Evolutionary conservation across 352 stramenopile genomes (phyloP).

Genomic region (Peronospora tabacina): DNA sequence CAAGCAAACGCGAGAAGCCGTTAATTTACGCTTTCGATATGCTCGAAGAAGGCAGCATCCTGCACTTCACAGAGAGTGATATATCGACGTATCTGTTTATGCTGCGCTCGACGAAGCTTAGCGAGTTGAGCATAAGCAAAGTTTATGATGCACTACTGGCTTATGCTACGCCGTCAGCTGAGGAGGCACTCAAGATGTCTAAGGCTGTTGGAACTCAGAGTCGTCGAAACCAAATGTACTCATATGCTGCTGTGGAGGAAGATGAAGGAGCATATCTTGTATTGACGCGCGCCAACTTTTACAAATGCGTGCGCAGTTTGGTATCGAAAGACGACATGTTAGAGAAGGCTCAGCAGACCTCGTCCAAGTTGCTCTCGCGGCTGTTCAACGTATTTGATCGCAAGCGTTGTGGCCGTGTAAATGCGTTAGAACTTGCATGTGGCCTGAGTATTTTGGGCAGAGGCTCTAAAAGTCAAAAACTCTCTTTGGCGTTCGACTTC

Average conservation of each 20-base stretch:
- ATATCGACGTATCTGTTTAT: conserved; percentile 84
- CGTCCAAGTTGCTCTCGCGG: conserved; percentile 73
- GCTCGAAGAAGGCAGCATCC: conserved; percentile 73
- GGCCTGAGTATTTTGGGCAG: conserved; percentile 79
- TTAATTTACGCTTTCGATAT: conserved; percentile 84
- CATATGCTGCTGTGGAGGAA: conserved; percentile 72
- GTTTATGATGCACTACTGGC: conserved; percentile 73
- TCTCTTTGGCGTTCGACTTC: conserved; percentile 81
- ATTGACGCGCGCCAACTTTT: conserved; percentile 75
- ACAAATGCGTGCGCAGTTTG: conserved; percentile 79
- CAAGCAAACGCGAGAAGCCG: conserved; percentile 79
- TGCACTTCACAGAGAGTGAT: conserved; percentile 79
- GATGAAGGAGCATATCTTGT: conserved; percentile 78
- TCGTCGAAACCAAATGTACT: conserved; percentile 47
- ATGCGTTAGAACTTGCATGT: conserved; percentile 78
- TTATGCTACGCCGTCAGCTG: conserved; percentile 60
- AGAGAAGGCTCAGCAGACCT: conserved; percentile 79
- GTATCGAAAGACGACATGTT: conserved; percentile 71
- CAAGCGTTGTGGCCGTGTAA: conserved; percentile 72
- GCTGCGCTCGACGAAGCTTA: conserved; percentile 71
- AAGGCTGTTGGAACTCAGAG: conserved; percentile 37
- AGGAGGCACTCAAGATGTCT: conserved; percentile 64
- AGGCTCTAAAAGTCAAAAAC: conserved; percentile 82
- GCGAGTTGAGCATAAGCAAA: conserved; percentile 59
- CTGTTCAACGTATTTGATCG: conserved; percentile 85